phyloP scores from a whole-genome alignment of 2,329 filamentous ascomycete genomes.

The Diaporthe australafricana region DNA sequence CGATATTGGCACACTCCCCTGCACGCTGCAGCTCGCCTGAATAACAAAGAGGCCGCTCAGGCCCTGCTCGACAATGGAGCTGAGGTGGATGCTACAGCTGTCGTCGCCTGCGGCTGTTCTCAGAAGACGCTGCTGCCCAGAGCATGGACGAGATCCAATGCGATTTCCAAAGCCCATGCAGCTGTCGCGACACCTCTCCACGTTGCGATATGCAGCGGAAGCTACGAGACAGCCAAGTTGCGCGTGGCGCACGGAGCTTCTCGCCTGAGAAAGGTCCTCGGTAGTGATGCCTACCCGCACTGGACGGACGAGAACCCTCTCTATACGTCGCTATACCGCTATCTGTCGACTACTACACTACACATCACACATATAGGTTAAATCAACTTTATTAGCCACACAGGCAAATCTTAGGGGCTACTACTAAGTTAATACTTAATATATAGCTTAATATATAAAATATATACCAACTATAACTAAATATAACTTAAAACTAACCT shows the following conservation, averaged over 20 bases:
- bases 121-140: too few species aligned
- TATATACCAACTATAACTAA: too few species aligned
- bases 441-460: too few species aligned
- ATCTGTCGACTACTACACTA: too few species aligned
- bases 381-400: too few species aligned
- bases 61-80: background rate
- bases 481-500: too few species aligned
- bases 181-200: background rate
- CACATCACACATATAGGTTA: too few species aligned
- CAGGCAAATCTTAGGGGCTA: too few species aligned
- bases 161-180: rapidly evolving
- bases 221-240: background rate
- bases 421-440: too few species aligned
- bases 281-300: background rate
- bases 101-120: background rate
- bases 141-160: background rate
- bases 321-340: background rate
- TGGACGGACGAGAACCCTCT: background rate
- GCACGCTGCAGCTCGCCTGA: background rate
- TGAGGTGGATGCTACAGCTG: background rate
- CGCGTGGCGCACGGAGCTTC: background rate
- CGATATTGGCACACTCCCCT: background rate
- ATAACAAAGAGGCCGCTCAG: background rate
- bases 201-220: background rate
- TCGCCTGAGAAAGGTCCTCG: background rate